Conservation (phyloP, 2,329 filamentous ascomycete species). For the Aspergillus fumigatiaffinis region DNA sequence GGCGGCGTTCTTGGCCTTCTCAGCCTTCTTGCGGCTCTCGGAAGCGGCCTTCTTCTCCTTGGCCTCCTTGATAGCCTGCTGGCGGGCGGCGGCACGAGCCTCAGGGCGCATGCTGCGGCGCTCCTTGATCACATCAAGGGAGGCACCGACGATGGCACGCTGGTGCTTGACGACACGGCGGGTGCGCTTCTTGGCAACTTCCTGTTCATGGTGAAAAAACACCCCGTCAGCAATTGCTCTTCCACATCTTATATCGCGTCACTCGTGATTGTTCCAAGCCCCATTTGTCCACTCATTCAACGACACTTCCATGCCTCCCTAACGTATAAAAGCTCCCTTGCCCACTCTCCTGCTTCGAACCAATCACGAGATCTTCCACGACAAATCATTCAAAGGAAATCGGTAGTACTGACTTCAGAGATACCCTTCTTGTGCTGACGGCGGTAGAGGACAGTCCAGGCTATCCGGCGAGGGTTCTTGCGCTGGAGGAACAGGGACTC, state of each 20-base stretch:
- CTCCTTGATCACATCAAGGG: conserved; percentile 99
- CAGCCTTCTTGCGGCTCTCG: conserved; percentile 92
- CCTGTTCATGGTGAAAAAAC: conserved; percentile 56
- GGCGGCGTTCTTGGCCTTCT: conserved; percentile 94
- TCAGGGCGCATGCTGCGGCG: conserved; percentile 91
- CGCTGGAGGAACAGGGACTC: conserved; percentile 99
- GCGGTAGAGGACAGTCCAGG: conserved; percentile 97
- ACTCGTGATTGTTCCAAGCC: not conserved
- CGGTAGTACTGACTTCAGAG: conserved; percentile 79
- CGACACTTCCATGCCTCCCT: not conserved
- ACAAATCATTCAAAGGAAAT: conserved; percentile 16
- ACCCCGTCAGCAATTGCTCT: conserved; percentile 24
- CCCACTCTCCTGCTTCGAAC: conserved; percentile 1
- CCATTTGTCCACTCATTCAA: not conserved
- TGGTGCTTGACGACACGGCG: conserved; percentile 98
- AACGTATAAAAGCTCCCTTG: not conserved
- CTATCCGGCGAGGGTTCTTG: conserved; percentile 99
- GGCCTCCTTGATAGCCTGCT: conserved; percentile 87
- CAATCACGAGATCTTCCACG: conserved; percentile 10
- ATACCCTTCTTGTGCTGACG: conserved; percentile 99
- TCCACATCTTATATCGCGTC: conserved; percentile 1
- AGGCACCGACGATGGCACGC: conserved; percentile 98
- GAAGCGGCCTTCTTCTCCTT: conserved; percentile 96
- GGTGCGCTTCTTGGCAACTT: conserved; percentile 99
- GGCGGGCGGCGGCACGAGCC: conserved; percentile 86